Percentiles rank a stretch among this genome's conserved stretches.
Conservation (phyloP, 2,329 filamentous ascomycete species). For the Xylariaceae sp. region DNA sequence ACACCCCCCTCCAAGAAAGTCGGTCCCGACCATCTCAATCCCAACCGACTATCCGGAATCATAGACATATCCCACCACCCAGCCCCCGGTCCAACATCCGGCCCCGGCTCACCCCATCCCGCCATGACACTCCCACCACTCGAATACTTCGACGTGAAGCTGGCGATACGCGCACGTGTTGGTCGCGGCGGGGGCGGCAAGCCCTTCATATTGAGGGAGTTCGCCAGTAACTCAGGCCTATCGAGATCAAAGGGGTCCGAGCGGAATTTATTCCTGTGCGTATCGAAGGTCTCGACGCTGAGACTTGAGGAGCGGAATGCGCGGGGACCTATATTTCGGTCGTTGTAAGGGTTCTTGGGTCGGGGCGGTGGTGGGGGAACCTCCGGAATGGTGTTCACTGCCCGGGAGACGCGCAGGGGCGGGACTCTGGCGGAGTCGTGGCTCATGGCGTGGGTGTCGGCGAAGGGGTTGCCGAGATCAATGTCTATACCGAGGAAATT, state of each 20-base stretch:
- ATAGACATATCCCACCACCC: slow-evolving; percentile 30
- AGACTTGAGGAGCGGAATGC: slow-evolving; percentile 41
- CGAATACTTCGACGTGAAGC: slow-evolving; percentile 43
- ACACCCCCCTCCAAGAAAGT: slow-evolving; percentile 23
- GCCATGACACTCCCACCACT: slow-evolving; percentile 39
- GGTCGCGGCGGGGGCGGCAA: slow-evolving; percentile 28
- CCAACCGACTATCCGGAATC: slow-evolving; percentile 12
- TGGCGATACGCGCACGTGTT: slow-evolving; percentile 36
- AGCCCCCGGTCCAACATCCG: slow-evolving; percentile 44
- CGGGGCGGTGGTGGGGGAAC: slow-evolving; percentile 25
- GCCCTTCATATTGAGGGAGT: slow-evolving; percentile 13
- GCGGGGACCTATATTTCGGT: slow-evolving; percentile 26
- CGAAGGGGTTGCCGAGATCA: slow-evolving; percentile 41
- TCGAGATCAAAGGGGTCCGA: slow-evolving; percentile 64
- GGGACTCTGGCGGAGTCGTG: slow-evolving; percentile 37
- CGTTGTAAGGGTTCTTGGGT: not conserved
- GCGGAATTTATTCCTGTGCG: slow-evolving; percentile 49
- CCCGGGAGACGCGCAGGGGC: slow-evolving; percentile 32
- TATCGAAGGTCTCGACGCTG: slow-evolving; percentile 40
- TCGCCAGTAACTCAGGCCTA: slow-evolving; percentile 40
- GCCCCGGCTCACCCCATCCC: slow-evolving; percentile 50
- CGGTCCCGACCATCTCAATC: slow-evolving; percentile 6
- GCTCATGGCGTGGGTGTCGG: slow-evolving; percentile 40
- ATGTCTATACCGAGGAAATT: slow-evolving; percentile 37
- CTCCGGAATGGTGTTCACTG: slow-evolving; percentile 46